These are phyloP conservation scores for Trichoderma sp. DNA, from an alignment of 2,329 filamentous ascomycete genomes.

Conservation along the genomic window DNA sequence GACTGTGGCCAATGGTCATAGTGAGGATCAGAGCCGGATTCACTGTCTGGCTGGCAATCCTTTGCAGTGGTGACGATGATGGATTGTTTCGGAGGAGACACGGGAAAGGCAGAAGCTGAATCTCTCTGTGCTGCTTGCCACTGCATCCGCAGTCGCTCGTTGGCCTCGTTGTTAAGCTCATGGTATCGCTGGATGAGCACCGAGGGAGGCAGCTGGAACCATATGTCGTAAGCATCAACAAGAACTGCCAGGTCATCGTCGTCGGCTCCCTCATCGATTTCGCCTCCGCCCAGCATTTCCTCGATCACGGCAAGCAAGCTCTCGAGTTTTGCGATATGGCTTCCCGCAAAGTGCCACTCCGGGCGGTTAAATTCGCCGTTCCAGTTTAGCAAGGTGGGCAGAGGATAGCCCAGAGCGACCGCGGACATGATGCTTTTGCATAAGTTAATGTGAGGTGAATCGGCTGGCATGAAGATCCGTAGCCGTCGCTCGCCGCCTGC, in stretches of 20 bases:
- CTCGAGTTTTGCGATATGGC: slow-evolving; percentile 39
- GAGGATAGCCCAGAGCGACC: slow-evolving; percentile 37
- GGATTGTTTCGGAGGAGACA: slow-evolving; percentile 25
- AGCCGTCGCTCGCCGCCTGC: slow-evolving; percentile 26
- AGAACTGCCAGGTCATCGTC: slow-evolving; percentile 30
- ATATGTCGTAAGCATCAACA: slow-evolving; percentile 39
- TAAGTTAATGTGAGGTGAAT: slow-evolving; percentile 36
- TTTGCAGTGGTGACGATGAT: slow-evolving; percentile 32
- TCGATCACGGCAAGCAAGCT: slow-evolving; percentile 24
- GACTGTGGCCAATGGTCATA: slow-evolving; percentile 39
- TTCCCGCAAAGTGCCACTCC: slow-evolving; percentile 38
- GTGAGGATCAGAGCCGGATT: slow-evolving; percentile 35
- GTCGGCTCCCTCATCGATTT: background rate
- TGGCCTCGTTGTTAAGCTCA: slow-evolving; percentile 25
- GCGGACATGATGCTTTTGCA: slow-evolving; percentile 40
- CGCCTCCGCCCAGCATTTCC: slow-evolving; percentile 22
- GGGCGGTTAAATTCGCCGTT: slow-evolving; percentile 37
- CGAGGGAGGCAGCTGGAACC: slow-evolving; percentile 40
- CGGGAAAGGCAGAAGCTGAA: slow-evolving; percentile 17
- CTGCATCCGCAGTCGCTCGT: slow-evolving; percentile 25
- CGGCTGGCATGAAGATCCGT: slow-evolving; percentile 39
- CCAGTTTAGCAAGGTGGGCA: slow-evolving; percentile 39
- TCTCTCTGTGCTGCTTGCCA: slow-evolving; percentile 15
- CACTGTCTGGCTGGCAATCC: slow-evolving; percentile 34
- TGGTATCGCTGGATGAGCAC: slow-evolving; percentile 36